Conservation (phyloP, 1,284 basidiomycete species). For the Cronartium ribicola region DNA sequence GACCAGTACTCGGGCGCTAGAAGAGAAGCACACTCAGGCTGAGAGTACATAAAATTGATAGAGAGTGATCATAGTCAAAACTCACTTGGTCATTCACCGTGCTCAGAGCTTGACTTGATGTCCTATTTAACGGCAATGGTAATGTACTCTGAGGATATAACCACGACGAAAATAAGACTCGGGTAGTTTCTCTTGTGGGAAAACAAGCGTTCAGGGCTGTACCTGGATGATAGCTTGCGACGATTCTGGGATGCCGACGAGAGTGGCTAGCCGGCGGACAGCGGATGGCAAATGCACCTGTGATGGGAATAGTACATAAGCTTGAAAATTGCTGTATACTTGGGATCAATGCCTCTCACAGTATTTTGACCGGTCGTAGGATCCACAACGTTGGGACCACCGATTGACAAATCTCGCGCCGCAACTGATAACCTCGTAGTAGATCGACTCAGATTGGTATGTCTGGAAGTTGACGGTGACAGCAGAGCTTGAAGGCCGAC, state of each 20-base stretch:
- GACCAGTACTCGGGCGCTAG: background rate
- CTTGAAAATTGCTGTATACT: too few species aligned
- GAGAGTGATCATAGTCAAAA: background rate
- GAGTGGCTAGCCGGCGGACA: slow-evolving; percentile 22
- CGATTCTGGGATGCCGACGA: slow-evolving; percentile 40
- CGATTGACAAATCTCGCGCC: background rate
- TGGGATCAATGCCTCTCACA: background rate
- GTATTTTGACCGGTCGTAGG: background rate
- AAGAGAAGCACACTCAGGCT: background rate
- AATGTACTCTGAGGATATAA: slow-evolving; percentile 27
- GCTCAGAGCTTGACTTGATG: background rate
- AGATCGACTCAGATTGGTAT: background rate
- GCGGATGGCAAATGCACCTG: slow-evolving; percentile 33
- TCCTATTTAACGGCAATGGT: slow-evolving; percentile 1
- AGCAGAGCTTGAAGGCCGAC: background rate
- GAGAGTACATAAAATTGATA: background rate
- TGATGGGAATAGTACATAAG: background rate
- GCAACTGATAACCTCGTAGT: background rate
- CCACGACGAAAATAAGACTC: background rate
- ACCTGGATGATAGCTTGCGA: slow-evolving; percentile 43
- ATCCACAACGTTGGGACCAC: background rate
- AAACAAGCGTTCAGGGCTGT: background rate
- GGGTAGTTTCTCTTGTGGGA: background rate
- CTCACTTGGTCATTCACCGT: background rate
- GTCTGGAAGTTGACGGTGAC: background rate